Base-by-base conservation (phyloP, 345 rosid genomes). In the Geranium brycei region DNA sequence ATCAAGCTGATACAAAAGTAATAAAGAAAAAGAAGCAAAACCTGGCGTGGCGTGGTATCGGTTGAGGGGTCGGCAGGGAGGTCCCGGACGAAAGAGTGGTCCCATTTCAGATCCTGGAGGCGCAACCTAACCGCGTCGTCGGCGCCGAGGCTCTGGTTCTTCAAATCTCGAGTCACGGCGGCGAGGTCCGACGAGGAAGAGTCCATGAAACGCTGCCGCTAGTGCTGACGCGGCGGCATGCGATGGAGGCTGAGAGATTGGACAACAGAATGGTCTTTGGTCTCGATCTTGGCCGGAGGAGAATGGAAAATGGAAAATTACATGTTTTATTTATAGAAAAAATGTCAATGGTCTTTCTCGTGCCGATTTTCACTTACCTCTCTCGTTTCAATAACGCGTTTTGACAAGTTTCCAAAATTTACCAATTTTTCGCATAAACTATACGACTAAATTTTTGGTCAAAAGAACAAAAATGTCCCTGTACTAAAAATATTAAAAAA, bases 31-130 rank as follows among this genome's bases (percentile, higher is more conserved):
- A 53, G 19, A 66, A 53, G 23, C 30, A 32, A n/a, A 63, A 93
- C 97, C 96, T 93, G 81, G 56, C 99, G 99, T 0, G 92, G 91
- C 70, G 81, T 64, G 2, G 71, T 64, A 71, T 88, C 90, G 70
- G 64, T 80, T 71, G 86, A 74, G 0, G 89, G 78, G 75, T 93
- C 99, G 59, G 91, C 96, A 14, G 99, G 99, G 78, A 93, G 61
- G 61, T 78, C 96, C 68, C 78, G 71, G 66, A 90, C 89, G 68
- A 93, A 90, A 4, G 99, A 93, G 67, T 90, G 77, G 71, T 93
- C 92, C 97, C 97, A 93, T 51, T 79, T 81, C 66, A 88, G 91
- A 72, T 86, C 96, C 64, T 93, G 87, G 19, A 93, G 85, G 64
- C 58, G 76, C 68, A 72, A 51, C 61, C 69, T 81, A 35, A 35